Evolutionary conservation across 352 stramenopile genomes (phyloP), one percentile per base, ranked within the genome.

Genomic region (Phytophthora europaea): DNA sequence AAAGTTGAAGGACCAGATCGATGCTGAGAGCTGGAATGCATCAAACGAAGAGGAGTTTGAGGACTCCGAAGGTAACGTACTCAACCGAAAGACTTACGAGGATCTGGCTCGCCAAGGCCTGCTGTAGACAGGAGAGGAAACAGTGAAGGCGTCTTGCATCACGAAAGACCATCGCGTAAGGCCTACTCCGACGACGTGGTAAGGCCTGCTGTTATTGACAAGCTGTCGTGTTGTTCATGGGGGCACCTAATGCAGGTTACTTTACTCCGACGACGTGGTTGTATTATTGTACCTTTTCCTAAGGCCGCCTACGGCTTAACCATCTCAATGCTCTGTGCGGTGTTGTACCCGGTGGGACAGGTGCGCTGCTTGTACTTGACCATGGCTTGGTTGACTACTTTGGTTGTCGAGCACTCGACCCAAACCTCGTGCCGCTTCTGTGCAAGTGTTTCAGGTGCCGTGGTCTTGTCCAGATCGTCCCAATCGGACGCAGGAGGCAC

Each of bases 1-100:
- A 51, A 99, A 98, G 78, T 85, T 99, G 47, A 98, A 99, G 82
- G 87, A 92, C 54, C 91, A 97, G 56, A 88, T 99, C 62, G 86
- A 99, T 57, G 73, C 87, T 23, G 97, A 99, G 79, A 93, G 90
- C 54, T 99, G 98, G 87, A 97, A 98, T 81, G 79, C 89, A 12
- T 93, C 90, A 22, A 89, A 96, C 40, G 97, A 99, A 66, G 98
- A 99, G 89, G 97, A 99, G 82, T 99, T 99, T 76, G 98, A 99
- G 81, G 98, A 99, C 88, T 98, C 94, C 36, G 93, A 99, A 75
- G 98, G 98, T 52, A 99, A 99, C 76, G 97, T 99, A 6, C 83
- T 99, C 23, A 99, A 98, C 74, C 85, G 92, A 54, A 97, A 98
- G 73, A 99, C 97, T 12, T 99, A 99, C 81, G 96, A 99, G 81